Percentiles rank a stretch among this genome's conserved stretches.
phyloP scores from a whole-genome alignment of 495 filamentous ascomycete genomes.

The Aspergillus ostianus region DNA sequence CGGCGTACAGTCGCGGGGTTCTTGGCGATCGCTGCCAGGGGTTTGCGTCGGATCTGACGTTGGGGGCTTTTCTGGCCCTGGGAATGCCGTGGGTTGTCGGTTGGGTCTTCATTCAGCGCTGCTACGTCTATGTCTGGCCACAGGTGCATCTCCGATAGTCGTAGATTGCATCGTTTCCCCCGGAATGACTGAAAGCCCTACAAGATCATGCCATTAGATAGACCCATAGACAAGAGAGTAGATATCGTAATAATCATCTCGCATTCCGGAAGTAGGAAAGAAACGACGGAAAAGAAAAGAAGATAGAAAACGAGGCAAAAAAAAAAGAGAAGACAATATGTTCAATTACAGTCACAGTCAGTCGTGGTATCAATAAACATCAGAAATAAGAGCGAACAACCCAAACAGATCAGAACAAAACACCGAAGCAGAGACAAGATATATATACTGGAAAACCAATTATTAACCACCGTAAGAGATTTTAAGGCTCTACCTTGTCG shows the following conservation, averaged over 20 bases:
- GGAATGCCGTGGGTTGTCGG: no score
- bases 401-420: conserved; percentile 11
- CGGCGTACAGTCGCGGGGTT: neutral
- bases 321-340: conserved; percentile 2
- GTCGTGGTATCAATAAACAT: conserved; percentile 10
- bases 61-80: neutral
- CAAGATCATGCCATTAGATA: conserved; percentile 42
- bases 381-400: conserved; percentile 5
- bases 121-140: conserved; percentile 7
- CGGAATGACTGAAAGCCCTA: conserved; percentile 43
- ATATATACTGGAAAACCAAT: neutral
- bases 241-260: conserved; percentile 31
- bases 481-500: conserved; percentile 79
- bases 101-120: conserved; percentile 7
- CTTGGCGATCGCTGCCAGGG: neutral
- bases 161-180: conserved; percentile 19
- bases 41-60: neutral
- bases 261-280: conserved; percentile 31
- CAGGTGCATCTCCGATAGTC: conserved; percentile 18
- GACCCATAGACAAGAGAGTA: conserved; percentile 22
- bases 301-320: conserved; percentile 22
- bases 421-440: neutral
- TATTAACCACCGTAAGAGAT: conserved; percentile 33
- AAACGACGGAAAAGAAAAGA: conserved; percentile 26
- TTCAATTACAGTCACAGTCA: conserved; percentile 4